Conservation (phyloP, 768 basidiomycete species). For the Dictyophora rubrovolvata region DNA sequence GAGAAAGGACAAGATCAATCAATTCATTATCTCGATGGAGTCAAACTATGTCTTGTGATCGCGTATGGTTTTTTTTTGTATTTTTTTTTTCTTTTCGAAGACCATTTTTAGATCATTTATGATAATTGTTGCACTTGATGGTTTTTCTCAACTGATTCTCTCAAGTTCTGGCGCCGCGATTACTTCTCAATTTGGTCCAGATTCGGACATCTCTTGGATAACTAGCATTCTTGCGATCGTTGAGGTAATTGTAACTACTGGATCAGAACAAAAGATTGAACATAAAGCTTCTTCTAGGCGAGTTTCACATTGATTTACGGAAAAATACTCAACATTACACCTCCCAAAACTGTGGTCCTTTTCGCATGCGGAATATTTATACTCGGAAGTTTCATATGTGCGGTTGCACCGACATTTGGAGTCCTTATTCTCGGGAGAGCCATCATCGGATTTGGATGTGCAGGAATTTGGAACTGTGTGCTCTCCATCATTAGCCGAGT, state of each 20-base stretch:
- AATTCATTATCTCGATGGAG: no score
- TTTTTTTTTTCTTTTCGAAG: no score
- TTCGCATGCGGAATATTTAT: constrained; percentile 8
- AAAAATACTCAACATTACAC: constrained; percentile 20
- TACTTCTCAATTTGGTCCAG: constrained; percentile 20
- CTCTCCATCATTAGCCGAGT: constrained; percentile 7
- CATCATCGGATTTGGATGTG: constrained; percentile 10
- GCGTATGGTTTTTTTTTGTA: no score
- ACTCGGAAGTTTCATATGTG: constrained; percentile 11
- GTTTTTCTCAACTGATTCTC: not conserved
- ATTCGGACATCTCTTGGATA: constrained; percentile 21
- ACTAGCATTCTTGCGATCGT: constrained; percentile 12
- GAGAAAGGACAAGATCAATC: no score
- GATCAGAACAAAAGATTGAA: no score
- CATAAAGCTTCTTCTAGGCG: constrained; percentile 10
- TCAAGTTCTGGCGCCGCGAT: constrained; percentile 20
- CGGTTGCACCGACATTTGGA: constrained; percentile 4
- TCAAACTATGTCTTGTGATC: no score
- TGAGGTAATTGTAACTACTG: no score
- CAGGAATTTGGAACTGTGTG: constrained; percentile 7
- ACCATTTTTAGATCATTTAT: not conserved
- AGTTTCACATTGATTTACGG: constrained; percentile 21
- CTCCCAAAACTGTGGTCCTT: constrained; percentile 22
- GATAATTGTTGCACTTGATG: not conserved
- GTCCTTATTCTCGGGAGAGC: constrained; percentile 11